Conservation (phyloP, 208 protist genomes). For the Acanthamoeba castellanii region DNA sequence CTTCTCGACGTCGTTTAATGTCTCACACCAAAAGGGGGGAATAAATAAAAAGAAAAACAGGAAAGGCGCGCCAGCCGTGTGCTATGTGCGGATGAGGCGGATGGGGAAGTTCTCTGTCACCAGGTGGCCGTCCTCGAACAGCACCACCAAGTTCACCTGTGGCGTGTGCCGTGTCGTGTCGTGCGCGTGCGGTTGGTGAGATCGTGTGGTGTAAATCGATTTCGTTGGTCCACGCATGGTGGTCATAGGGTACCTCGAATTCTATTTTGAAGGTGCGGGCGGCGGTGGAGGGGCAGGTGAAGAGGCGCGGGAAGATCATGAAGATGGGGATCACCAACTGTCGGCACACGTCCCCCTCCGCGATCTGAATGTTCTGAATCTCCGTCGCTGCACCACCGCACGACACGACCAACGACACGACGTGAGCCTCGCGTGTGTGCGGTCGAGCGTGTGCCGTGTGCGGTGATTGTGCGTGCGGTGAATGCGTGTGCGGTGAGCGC, state of each 20-base stretch:
- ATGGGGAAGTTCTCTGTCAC: slow-evolving; percentile 94
- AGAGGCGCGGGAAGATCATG: slow-evolving; percentile 93
- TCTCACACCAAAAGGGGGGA: too few species aligned
- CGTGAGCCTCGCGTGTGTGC: too few species aligned
- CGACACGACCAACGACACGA: background rate
- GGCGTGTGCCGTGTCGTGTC: too few species aligned
- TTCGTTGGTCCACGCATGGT: too few species aligned
- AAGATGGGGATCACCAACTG: slow-evolving; percentile 89
- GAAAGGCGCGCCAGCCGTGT: too few species aligned
- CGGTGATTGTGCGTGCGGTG: background rate
- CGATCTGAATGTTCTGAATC: slow-evolving; percentile 92
- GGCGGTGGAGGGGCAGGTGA: slow-evolving; percentile 90
- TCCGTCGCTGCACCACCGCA: slow-evolving; percentile 84
- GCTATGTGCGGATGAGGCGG: slow-evolving; percentile 85
- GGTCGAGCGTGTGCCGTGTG: background rate
- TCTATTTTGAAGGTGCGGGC: slow-evolving; percentile 91
- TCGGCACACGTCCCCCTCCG: slow-evolving; percentile 90
- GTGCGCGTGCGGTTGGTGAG: too few species aligned
- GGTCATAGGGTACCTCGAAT: slow-evolving; percentile 83
- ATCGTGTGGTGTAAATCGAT: too few species aligned
- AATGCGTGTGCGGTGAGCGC: background rate
- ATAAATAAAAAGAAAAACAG: background rate
- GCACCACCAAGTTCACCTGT: slow-evolving; percentile 92
- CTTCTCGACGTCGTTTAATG: too few species aligned
- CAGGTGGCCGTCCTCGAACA: slow-evolving; percentile 89